These are phyloP conservation scores for Volvariella surrecta DNA, from an alignment of 1,284 basidiomycete species.

Conservation along the genomic window DNA sequence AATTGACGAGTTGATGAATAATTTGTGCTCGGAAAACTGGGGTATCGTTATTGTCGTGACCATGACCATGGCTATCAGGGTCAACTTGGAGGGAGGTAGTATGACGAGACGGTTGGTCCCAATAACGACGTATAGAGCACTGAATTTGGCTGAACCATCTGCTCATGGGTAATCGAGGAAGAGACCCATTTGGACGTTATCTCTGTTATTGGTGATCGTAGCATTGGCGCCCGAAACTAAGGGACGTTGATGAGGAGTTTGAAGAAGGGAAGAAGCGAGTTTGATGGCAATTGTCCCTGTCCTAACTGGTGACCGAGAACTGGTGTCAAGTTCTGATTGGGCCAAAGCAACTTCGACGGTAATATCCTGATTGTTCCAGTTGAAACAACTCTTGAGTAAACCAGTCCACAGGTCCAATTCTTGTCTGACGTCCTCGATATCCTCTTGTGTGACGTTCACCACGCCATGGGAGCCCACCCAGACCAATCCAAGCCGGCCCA, in stretches of 20 bases:
- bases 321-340: conserved; percentile 29
- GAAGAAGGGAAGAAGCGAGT: conserved; percentile 32
- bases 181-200: conserved; percentile 31
- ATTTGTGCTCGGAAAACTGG: conserved; percentile 26
- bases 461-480: conserved; percentile 23
- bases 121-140: conserved; percentile 47
- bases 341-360: conserved; percentile 32
- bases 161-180: conserved; percentile 61
- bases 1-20: conserved; percentile 30
- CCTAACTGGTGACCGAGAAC: too few relatives aligned
- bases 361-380: conserved; percentile 25
- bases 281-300: conserved; percentile 25
- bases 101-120: too few relatives aligned
- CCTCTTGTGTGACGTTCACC: conserved; percentile 26
- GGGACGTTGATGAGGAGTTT: too few relatives aligned
- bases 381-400: conserved; percentile 36
- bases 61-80: too few relatives aligned
- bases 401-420: conserved; percentile 50
- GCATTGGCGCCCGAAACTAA: too few relatives aligned
- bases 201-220: too few relatives aligned
- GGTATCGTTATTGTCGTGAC: too few relatives aligned
- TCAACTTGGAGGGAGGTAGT: too few relatives aligned
- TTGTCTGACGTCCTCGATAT: conserved; percentile 30
- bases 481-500: conserved; percentile 40
- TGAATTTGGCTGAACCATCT: conserved; percentile 45